Evolutionary conservation across 2,329 filamentous ascomycete species (phyloP).

Genomic region (Coniochaeta sp.): DNA sequence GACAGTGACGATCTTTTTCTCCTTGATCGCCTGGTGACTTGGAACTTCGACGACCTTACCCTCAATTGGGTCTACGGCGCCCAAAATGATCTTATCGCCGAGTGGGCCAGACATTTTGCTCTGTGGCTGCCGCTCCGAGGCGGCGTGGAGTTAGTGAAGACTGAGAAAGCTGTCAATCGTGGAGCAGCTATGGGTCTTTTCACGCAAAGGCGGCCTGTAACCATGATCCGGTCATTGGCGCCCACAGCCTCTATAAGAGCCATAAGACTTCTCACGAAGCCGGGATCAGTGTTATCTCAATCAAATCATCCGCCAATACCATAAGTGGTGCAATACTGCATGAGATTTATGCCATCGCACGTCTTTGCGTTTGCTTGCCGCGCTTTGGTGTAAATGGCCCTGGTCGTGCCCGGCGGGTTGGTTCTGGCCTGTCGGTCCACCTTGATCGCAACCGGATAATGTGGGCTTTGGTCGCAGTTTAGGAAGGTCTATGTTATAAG

Average conservation of each 20-base stretch:
- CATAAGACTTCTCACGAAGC: neutral
- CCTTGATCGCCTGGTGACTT: slow-evolving; percentile 19
- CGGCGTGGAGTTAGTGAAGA: neutral
- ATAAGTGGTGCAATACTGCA: neutral
- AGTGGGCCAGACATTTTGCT: slow-evolving; percentile 3
- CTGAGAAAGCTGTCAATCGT: neutral
- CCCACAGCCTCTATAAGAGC: neutral
- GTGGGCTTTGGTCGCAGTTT: neutral
- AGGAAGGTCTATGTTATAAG: slow-evolving; percentile 2
- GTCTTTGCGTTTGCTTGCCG: neutral
- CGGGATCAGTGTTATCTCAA: neutral
- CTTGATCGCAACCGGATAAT: neutral
- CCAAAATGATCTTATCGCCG: slow-evolving; percentile 6
- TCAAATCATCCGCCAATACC: neutral
- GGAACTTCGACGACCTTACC: slow-evolving; percentile 20
- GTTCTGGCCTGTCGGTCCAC: neutral
- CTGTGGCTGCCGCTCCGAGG: neutral
- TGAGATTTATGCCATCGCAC: slow-evolving; percentile 5
- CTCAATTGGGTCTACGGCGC: slow-evolving; percentile 19
- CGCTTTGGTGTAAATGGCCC: neutral
- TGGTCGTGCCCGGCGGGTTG: neutral
- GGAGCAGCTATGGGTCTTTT: neutral
- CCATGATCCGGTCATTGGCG: neutral
- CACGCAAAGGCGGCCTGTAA: too few species aligned
- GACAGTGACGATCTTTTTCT: slow-evolving; percentile 20